Evolutionary conservation across 2,329 filamentous ascomycete species (phyloP).

Genomic region (Alternaria sp.): DNA sequence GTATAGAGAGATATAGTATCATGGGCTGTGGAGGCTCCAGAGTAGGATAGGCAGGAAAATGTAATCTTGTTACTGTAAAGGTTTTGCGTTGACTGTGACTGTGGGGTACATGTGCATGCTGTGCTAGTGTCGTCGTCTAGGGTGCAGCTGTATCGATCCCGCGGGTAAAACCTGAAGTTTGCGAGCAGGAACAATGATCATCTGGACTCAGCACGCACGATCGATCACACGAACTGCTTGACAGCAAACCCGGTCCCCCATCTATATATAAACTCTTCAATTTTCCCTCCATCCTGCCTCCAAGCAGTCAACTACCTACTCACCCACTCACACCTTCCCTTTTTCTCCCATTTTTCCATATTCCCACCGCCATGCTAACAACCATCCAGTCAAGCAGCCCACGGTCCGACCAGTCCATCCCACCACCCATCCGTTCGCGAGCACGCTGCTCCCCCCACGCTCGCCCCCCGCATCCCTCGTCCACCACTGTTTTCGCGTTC

Average conservation of each 20-base stretch:
- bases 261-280: background rate
- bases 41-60: background rate
- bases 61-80: background rate
- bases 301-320: background rate
- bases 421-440: background rate
- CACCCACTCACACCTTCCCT: background rate
- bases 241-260: background rate
- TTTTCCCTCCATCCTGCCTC: background rate
- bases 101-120: accelerated
- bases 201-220: background rate
- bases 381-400: background rate
- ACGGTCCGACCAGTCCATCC: background rate
- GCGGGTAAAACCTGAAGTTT: background rate
- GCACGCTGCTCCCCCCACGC: too few relatives aligned
- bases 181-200: background rate
- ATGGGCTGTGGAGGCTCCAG: background rate
- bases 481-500: too few relatives aligned
- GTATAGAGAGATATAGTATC: background rate
- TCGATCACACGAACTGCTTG: background rate
- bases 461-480: too few relatives aligned
- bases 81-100: background rate
- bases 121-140: background rate
- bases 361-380: background rate
- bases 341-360: background rate
- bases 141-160: background rate